Evolutionary conservation across 2,329 filamentous ascomycete genomes (phyloP).

Genomic region (Stagonosporopsis vannaccii): DNA sequence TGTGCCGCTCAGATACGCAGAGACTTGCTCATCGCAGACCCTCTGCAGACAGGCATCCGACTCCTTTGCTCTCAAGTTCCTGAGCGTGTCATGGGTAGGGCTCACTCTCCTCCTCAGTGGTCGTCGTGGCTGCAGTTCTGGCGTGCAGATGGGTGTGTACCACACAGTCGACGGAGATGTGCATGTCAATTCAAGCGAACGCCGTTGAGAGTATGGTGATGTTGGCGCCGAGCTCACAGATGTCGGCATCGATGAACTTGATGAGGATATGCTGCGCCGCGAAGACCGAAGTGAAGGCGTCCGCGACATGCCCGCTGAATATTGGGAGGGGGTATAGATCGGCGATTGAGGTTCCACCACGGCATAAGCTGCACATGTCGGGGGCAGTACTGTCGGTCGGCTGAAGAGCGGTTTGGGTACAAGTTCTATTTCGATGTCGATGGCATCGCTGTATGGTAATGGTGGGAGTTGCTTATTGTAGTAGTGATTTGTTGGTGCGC

Average conservation of each 20-base stretch:
- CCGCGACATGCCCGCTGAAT: conserved; percentile 1
- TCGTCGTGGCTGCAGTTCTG: conserved; percentile 19
- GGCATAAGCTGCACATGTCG: conserved; percentile 28
- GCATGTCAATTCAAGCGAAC: conserved; percentile 11
- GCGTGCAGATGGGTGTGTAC: conserved; percentile 15
- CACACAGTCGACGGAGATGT: conserved; percentile 9
- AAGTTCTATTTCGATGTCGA: conserved; percentile 25
- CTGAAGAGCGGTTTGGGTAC: conserved; percentile 40
- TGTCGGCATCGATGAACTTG: conserved; percentile 6
- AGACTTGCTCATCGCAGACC: conserved; percentile 40
- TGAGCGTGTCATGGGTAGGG: conserved; percentile 33
- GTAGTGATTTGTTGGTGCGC: conserved; percentile 10
- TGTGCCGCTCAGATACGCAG: conserved; percentile 39
- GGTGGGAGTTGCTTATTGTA: conserved; percentile 25
- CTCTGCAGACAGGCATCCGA: conserved; percentile 45
- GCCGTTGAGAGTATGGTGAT: conserved; percentile 8
- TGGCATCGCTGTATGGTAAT: conserved; percentile 8
- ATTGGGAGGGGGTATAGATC: conserved; percentile 21
- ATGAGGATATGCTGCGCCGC: conserved; percentile 10
- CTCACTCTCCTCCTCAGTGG: conserved; percentile 22
- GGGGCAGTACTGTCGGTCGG: conserved; percentile 26
- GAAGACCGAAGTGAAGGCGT: conserved; percentile 13
- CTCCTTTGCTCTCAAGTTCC: conserved; percentile 43
- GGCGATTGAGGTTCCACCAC: conserved; percentile 30
- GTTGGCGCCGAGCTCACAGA: conserved; percentile 10